A percentile compares a stretch with the other conserved stretches of the same genome.
phyloP scores from a whole-genome alignment of 1,284 basidiomycete genomes.

The Moesziomyces aphidis region DNA sequence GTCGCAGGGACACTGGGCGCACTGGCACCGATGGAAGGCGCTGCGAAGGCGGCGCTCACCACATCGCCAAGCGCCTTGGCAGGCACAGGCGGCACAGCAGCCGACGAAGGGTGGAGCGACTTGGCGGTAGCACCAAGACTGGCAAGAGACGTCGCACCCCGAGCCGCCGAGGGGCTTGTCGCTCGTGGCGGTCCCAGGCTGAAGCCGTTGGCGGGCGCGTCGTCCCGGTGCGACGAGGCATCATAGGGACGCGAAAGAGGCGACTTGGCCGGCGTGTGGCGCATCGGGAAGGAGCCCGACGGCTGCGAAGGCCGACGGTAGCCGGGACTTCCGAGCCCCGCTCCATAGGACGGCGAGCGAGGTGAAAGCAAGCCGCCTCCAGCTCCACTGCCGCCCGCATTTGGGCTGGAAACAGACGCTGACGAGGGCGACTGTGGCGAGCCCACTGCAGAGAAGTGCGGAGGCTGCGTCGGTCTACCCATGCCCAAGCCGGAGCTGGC shows the following conservation, averaged over 20 bases:
- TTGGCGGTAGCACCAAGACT: constrained; percentile 28
- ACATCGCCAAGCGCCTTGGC: constrained; percentile 12
- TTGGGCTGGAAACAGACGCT: constrained; percentile 5
- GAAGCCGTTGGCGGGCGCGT: constrained; percentile 30
- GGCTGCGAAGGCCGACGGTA: constrained; percentile 42
- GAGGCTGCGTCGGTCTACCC: constrained; percentile 25
- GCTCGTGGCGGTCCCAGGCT: constrained; percentile 42
- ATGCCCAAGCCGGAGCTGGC: constrained; percentile 22
- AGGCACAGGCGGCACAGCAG: constrained; percentile 8
- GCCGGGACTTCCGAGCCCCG: constrained; percentile 24
- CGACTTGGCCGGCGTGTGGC: constrained; percentile 47
- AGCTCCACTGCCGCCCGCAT: constrained; percentile 1
- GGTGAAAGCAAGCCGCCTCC: constrained; percentile 13
- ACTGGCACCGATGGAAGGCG: constrained; percentile 7
- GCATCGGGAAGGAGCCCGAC: constrained; percentile 50
- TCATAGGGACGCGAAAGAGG: constrained; percentile 44
- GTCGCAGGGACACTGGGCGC: background rate
- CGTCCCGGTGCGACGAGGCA: constrained; percentile 17
- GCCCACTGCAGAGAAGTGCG: constrained; percentile 15
- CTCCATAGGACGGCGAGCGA: constrained; percentile 42
- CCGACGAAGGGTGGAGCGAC: constrained; percentile 29
- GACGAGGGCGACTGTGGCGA: constrained; percentile 37
- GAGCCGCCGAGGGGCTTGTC: constrained; percentile 24
- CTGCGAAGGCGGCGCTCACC: constrained; percentile 23
- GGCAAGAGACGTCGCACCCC: constrained; percentile 12